phyloP scores from a whole-genome alignment of 2,329 filamentous ascomycete species.

The Fusarium nanum region DNA sequence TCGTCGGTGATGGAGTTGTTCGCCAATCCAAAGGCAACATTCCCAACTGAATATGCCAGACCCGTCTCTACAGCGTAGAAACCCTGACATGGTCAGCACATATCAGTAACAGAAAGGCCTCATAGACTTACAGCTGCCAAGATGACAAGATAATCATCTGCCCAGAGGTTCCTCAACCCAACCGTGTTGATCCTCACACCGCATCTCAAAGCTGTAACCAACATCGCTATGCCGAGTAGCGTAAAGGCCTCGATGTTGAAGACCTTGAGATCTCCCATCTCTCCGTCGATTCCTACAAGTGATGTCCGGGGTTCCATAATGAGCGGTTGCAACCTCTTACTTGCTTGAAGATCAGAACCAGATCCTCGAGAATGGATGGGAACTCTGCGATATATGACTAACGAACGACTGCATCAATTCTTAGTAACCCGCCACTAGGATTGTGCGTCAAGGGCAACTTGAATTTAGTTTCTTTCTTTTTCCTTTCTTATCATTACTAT shows the following conservation, averaged over 20 bases:
- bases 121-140: slow-evolving; percentile 58
- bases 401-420: background rate
- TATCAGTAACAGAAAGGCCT: too few relatives aligned
- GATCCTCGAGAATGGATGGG: background rate
- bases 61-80: slow-evolving; percentile 64
- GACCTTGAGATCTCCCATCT: slow-evolving; percentile 39
- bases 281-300: slow-evolving; percentile 37
- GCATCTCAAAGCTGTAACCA: slow-evolving; percentile 63
- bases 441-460: slow-evolving; percentile 2
- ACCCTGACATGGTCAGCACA: slow-evolving; percentile 51
- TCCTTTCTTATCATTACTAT: background rate
- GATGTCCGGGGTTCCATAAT: slow-evolving; percentile 32
- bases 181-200: slow-evolving; percentile 61
- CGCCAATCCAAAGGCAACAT: slow-evolving; percentile 62
- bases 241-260: slow-evolving; percentile 53
- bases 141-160: slow-evolving; percentile 70
- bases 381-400: slow-evolving; percentile 25
- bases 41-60: slow-evolving; percentile 63
- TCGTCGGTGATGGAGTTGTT: slow-evolving; percentile 68
- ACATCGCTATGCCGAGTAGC: slow-evolving; percentile 61
- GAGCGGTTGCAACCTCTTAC: background rate
- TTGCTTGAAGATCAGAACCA: background rate
- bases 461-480: background rate
- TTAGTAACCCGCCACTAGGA: background rate
- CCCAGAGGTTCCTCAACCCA: slow-evolving; percentile 62